phyloP scores from a whole-genome alignment of 768 basidiomycete species.

The Russula dissimulans region DNA sequence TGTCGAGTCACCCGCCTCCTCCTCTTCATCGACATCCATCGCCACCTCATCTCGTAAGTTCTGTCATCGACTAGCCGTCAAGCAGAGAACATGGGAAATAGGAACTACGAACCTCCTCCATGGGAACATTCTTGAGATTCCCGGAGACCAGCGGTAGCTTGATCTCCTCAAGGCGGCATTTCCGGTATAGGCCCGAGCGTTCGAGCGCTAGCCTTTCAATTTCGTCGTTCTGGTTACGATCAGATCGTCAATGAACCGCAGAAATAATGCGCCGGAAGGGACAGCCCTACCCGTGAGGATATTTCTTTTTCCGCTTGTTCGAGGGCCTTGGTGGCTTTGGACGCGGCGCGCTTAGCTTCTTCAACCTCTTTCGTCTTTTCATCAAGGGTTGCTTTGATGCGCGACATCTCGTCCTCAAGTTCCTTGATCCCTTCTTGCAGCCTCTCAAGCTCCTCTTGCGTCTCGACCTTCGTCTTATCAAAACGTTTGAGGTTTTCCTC shows the following conservation, averaged over 20 bases:
- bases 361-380: constrained; percentile 69
- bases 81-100: not conserved
- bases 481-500: constrained; percentile 43
- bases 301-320: constrained; percentile 92
- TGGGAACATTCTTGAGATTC: constrained; percentile 75
- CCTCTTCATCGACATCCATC: constrained; percentile 91
- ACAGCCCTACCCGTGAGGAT: constrained; percentile 49
- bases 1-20: constrained; percentile 44
- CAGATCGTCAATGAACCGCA: not conserved
- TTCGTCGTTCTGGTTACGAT: constrained; percentile 58
- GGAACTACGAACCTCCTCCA: constrained; percentile 76
- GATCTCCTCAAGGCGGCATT: constrained; percentile 90
- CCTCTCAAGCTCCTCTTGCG: constrained; percentile 50
- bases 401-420: constrained; percentile 53
- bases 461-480: constrained; percentile 42
- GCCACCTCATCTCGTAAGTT: constrained; percentile 76
- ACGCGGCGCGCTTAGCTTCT: constrained; percentile 59
- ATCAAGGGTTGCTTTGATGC: constrained; percentile 54
- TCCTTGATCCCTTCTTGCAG: constrained; percentile 46
- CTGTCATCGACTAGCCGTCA: constrained; percentile 27
- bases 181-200: constrained; percentile 78
- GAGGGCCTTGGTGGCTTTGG: constrained; percentile 62
- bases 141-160: constrained; percentile 69
- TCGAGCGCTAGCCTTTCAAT: constrained; percentile 85
- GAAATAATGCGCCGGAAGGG: not conserved